A percentile compares a stretch with the other conserved stretches of the same genome.
phyloP scores from a whole-genome alignment of 768 basidiomycete genomes.

The Tubosaeta sp. region DNA sequence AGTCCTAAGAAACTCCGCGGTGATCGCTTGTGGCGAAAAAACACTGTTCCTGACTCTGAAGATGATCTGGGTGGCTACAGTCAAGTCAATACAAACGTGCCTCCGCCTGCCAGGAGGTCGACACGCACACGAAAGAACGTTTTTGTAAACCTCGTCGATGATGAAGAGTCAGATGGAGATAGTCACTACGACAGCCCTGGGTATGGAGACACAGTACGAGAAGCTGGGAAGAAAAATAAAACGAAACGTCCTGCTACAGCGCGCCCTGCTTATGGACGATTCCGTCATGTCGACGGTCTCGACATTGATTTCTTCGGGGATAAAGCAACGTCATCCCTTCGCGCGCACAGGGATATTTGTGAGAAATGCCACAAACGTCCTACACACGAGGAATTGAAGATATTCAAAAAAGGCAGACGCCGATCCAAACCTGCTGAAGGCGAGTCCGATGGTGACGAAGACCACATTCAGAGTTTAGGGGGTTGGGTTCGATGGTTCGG shows the following conservation, averaged over 20 bases:
- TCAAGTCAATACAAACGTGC: constrained; percentile 25
- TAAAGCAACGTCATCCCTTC: constrained; percentile 50
- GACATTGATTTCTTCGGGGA: constrained; percentile 46
- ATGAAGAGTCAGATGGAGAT: constrained; percentile 31
- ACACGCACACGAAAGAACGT: constrained; percentile 41
- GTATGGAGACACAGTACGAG: constrained; percentile 3
- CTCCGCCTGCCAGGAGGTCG: constrained; percentile 40
- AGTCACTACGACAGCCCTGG: constrained; percentile 30
- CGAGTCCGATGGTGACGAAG: constrained; percentile 48
- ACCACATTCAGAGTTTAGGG: constrained; percentile 49
- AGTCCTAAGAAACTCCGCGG: constrained; percentile 63
- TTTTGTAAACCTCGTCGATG: constrained; percentile 34
- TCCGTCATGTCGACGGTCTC: constrained; percentile 41
- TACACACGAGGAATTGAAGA: constrained; percentile 49
- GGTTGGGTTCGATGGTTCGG: constrained; percentile 84
- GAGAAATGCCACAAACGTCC: constrained; percentile 68
- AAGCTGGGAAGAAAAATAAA: constrained; percentile 13
- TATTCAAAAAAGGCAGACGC: constrained; percentile 37
- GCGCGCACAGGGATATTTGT: constrained; percentile 60
- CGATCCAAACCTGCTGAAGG: constrained; percentile 42
- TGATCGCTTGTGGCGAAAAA: constrained; percentile 21
- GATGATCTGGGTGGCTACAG: constrained; percentile 38
- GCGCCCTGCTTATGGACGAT: constrained; percentile 47
- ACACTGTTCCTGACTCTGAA: constrained; percentile 32
- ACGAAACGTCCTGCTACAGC: constrained; percentile 33